Percentiles rank a stretch among this genome's conserved stretches.
phyloP scores from a whole-genome alignment of 2,329 filamentous ascomycete species.

The Metarhizium anisopliae region DNA sequence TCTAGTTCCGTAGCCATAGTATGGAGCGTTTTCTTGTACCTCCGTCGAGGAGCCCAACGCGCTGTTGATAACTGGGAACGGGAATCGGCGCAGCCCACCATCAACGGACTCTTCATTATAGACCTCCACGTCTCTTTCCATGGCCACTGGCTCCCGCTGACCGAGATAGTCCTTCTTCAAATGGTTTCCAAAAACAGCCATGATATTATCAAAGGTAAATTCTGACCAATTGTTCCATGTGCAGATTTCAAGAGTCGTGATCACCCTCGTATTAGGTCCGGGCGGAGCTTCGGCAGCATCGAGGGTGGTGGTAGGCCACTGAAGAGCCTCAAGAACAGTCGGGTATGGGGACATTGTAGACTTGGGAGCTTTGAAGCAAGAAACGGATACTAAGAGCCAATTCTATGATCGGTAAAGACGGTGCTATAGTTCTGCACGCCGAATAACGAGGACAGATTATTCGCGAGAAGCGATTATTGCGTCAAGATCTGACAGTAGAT shows the following conservation, averaged over 20 bases:
- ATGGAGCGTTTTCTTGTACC: not conserved
- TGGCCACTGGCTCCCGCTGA: not conserved
- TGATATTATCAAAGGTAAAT: not conserved
- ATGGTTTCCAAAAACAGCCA: not conserved
- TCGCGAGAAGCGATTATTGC: not conserved
- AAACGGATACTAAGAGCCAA: not conserved
- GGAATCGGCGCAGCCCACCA: not conserved
- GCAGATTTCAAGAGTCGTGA: no score
- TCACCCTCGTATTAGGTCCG: not conserved
- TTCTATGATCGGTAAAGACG: not conserved
- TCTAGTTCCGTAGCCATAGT: not conserved
- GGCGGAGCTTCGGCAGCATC: not conserved
- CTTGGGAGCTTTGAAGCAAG: not conserved
- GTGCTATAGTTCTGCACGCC: not conserved
- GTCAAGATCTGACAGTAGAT: not conserved
- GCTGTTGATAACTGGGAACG: not conserved
- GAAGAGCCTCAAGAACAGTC: not conserved
- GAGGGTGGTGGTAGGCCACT: not conserved
- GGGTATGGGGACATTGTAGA: not conserved
- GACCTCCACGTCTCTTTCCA: not conserved
- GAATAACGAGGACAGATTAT: not conserved
- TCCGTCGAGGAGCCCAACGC: not conserved
- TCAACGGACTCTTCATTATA: not conserved
- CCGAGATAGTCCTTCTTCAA: not conserved
- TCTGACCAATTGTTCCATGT: not conserved